phyloP scores from a whole-genome alignment of 116 monocot species.

The Dioscorea cayenensis region DNA sequence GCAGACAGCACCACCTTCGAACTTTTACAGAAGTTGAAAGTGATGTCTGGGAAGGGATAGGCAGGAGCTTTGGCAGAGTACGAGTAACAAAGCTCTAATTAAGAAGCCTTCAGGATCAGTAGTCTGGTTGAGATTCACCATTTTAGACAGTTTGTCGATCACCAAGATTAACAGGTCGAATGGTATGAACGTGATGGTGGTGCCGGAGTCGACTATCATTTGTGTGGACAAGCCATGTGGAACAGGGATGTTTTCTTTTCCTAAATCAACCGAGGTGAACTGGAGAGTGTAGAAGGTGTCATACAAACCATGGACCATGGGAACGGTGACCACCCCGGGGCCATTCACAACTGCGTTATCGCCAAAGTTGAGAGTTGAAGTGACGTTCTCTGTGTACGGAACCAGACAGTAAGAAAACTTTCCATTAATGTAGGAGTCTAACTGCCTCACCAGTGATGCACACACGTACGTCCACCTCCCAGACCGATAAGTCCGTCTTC shows the following conservation, averaged over 20 bases:
- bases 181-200: conserved; percentile 28
- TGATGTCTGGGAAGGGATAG: conserved; percentile 20
- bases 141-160: not conserved
- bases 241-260: conserved; percentile 9
- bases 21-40: conserved; percentile 14
- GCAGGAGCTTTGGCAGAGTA: not conserved
- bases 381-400: not conserved
- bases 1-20: conserved; percentile 12
- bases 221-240: no score
- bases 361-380: conserved; percentile 27
- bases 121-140: not conserved
- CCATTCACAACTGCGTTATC: conserved; percentile 7
- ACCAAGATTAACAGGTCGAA: not conserved
- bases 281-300: conserved; percentile 20
- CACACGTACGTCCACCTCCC: conserved; percentile 18
- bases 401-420: conserved; percentile 61
- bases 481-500: conserved; percentile 44
- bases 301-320: not conserved
- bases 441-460: conserved; percentile 44
- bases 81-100: conserved; percentile 30
- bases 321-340: conserved; percentile 9
- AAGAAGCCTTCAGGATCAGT: conserved; percentile 6
- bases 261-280: conserved; percentile 22
- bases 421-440: conserved; percentile 17
- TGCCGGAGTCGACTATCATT: conserved; percentile 48